These are phyloP conservation scores for Penicillium verhagenii DNA, from an alignment of 495 filamentous ascomycete species.

Conservation along the genomic window DNA sequence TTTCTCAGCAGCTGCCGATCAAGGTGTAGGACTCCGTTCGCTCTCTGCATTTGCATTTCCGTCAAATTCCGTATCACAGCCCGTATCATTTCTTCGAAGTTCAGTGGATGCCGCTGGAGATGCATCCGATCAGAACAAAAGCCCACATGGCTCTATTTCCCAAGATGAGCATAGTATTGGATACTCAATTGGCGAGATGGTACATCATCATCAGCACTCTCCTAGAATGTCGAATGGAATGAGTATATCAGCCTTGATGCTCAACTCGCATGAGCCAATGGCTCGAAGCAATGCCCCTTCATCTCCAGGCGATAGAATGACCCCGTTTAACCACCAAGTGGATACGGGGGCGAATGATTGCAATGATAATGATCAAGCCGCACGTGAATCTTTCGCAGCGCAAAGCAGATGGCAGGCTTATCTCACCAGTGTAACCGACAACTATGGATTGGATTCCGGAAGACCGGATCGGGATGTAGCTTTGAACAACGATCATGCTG, in stretches of 20 bases:
- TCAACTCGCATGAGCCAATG: slow-evolving; percentile 1
- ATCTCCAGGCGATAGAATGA: background rate
- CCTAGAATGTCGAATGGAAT: background rate
- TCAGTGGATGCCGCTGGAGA: slow-evolving; percentile 17
- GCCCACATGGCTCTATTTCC: background rate
- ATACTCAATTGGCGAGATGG: background rate
- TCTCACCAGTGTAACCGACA: slow-evolving; percentile 41
- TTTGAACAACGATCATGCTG: slow-evolving; percentile 65
- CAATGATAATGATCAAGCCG: slow-evolving; percentile 7
- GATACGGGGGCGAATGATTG: background rate
- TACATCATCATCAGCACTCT: background rate
- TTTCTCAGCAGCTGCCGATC: slow-evolving; percentile 27
- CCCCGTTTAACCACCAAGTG: slow-evolving; percentile 3
- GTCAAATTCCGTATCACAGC: slow-evolving; percentile 32
- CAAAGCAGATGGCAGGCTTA: slow-evolving; percentile 43
- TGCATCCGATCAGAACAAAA: slow-evolving; percentile 11
- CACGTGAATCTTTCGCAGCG: slow-evolving; percentile 18
- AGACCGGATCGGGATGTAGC: slow-evolving; percentile 65
- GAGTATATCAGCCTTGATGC: slow-evolving; percentile 3
- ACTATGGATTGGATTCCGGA: slow-evolving; percentile 69
- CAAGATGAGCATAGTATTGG: slow-evolving; percentile 11
- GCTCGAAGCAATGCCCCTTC: slow-evolving; percentile 1
- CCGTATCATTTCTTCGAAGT: slow-evolving; percentile 39
- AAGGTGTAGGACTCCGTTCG: slow-evolving; percentile 30
- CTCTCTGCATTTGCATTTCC: slow-evolving; percentile 32